A percentile compares a stretch with the other conserved stretches of the same genome.
Conservation (phyloP, 2,329 filamentous ascomycete genomes). For the Talaromyces atroroseus region DNA sequence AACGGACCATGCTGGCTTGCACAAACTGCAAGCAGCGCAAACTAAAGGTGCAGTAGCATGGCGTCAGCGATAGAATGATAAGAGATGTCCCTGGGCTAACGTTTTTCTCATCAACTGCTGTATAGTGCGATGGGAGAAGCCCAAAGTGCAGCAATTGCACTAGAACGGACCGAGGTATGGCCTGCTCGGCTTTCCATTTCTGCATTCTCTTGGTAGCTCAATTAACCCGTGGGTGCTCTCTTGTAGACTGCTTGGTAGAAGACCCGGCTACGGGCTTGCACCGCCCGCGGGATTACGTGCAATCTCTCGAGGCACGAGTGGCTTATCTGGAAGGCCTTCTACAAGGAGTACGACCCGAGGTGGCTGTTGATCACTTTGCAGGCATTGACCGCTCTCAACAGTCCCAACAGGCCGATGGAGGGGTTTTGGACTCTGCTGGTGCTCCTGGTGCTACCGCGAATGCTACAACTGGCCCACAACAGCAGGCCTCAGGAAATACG, state of each 20-base stretch:
- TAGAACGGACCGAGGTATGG: constrained; percentile 17
- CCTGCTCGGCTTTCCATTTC: neutral
- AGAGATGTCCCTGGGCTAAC: neutral
- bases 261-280: constrained; percentile 32
- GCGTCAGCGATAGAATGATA: no score
- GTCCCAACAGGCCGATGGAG: neutral
- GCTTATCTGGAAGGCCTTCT: constrained; percentile 28
- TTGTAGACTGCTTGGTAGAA: constrained; percentile 30
- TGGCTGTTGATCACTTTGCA: constrained; percentile 8
- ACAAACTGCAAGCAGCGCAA: constrained; percentile 23
- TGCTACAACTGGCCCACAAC: neutral
- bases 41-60: constrained; percentile 18
- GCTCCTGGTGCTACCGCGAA: neutral
- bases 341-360: constrained; percentile 23
- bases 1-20: constrained; percentile 24
- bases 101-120: neutral
- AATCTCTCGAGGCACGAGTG: constrained; percentile 16
- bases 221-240: neutral
- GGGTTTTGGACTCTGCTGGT: neutral
- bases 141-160: constrained; percentile 26
- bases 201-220: neutral
- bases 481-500: neutral
- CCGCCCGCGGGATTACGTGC: constrained; percentile 29
- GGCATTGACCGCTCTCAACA: neutral
- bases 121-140: constrained; percentile 20